Evolutionary conservation across 257 asterid species (phyloP).

Genomic region (Primulina huaijiensis): DNA sequence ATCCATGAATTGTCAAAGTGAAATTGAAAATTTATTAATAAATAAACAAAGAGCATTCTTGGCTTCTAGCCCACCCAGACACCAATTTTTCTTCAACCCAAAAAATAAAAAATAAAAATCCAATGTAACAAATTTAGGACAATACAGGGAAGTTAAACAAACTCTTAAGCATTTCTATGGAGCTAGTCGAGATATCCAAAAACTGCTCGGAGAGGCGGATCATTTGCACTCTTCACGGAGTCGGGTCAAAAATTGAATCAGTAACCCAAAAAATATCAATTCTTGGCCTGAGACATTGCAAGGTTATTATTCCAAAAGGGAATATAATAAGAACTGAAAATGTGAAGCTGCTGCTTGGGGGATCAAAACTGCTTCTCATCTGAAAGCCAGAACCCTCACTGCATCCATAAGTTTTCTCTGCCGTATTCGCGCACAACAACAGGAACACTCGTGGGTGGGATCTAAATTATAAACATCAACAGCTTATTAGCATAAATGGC

Average conservation of each 20-base stretch:
- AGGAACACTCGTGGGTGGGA: constrained; percentile 86
- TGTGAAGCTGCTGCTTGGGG: constrained; percentile 16
- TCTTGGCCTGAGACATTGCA: constrained; percentile 10
- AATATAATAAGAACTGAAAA: constrained; percentile 15
- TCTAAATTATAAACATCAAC: constrained; percentile 38
- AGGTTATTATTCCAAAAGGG: constrained; percentile 25
- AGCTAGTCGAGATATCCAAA: constrained; percentile 31
- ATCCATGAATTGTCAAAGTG: too few species aligned
- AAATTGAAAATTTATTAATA: too few species aligned
- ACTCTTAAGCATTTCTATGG: neutral
- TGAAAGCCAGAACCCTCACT: constrained; percentile 25
- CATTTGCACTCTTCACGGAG: constrained; percentile 68
- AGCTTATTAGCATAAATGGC: neutral
- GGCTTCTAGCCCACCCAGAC: too few species aligned
- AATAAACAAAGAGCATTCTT: too few species aligned
- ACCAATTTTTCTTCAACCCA: too few species aligned
- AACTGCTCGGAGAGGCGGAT: constrained; percentile 73
- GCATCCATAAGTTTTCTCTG: constrained; percentile 61
- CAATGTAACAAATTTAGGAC: too few species aligned
- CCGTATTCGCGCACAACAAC: constrained; percentile 79
- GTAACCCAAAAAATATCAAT: neutral
- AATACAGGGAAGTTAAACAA: neutral
- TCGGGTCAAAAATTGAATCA: constrained; percentile 32
- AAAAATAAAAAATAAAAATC: too few species aligned
- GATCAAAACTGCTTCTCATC: constrained; percentile 14